Base-by-base conservation (phyloP, 2,329 filamentous ascomycete genomes). In the Geosmithia morbida region DNA sequence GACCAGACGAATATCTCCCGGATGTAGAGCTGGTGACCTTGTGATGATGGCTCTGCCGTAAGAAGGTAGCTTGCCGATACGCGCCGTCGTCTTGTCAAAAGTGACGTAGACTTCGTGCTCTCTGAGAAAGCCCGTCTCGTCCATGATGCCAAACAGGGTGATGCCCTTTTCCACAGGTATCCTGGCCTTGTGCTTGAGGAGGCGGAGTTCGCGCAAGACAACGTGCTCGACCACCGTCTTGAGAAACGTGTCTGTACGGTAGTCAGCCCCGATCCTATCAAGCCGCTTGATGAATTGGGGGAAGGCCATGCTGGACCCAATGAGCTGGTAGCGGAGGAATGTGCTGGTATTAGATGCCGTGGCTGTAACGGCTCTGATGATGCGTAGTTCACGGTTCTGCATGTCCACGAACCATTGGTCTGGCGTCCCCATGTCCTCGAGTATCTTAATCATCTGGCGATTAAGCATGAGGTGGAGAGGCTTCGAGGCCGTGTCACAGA, bases 61-160 rank as follows among this genome's bases (percentile, higher is more conserved):
- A 22, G 48, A 48, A 0, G 73, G 52, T 10, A 37, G 45, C 2
- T 20, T 29, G 10, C 30, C 45, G 18, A 49, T 50, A 7, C 39
- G 18, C 11, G 29, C 22, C n/a, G 56, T 44, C 10, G 54, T 55
- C 40, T 59, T 66, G 43, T 79, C 68, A 39, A 74, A 77, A 0
- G 75, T 73, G 47, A 85, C 73, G 54, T 80, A 89, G 0, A 90
- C 73, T 51, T 94, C 69, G 1, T 75, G 74, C 56, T 86, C 79
- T 10, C 72, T 52, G 0, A 94, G 67, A 37, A 72, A 75, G 0
- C 75, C 77, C 0, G 84, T 87, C 60, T 94, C 87, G 51, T 94
- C 87, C 77, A 92, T 85, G 46, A 94, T 71, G 0, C 87, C 87
- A 54, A 87, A 88, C 0, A 94, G 68, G 0, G 85, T 88, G n/a